Evolutionary conservation across 805 yeast genomes (phyloP), one percentile per base, ranked within the genome.

Genomic region (Yamadazyma sp.): DNA sequence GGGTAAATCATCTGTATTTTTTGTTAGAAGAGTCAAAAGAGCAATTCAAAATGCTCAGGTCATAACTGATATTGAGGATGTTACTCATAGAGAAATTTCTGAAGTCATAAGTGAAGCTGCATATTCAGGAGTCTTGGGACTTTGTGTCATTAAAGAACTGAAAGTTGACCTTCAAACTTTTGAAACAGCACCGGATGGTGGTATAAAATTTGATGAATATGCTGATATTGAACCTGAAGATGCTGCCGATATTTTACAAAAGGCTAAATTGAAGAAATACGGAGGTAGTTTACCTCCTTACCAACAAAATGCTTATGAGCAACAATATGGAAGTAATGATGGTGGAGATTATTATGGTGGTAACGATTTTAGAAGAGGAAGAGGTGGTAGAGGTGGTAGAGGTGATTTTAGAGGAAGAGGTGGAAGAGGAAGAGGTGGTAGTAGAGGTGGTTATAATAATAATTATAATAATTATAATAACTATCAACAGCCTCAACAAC

Each of bases 121-220:
- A 0, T 80, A 84, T 53, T 77, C 80, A 29, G 96, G 95, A 9
- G 83, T 76, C 3, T 53, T 76, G 48, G 89, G 85, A 19, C 83
- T 84, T 1, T 75, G 86, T 26, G 64, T 84, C 6, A 70, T 87
- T 13, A 77, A 78, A 40, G 71, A 70, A 23, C 55, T 66, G 27
- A 65, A 65, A 29, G 72, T 87, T 15, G 87, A 85, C 49, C 62
- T 86, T 10, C 89, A 82, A 55, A 73, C 83, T 2, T 89, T 83
- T 54, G 84, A 84, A 49, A 71, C 69, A 26, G 73, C 82, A 1
- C 58, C 75, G 0, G 82, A 78, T 48, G 89, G 88, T 6, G 85
- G 85, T 11, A 76, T 86, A 7, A 78, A 78, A 45, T 89, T 83
- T 55, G 95, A 87, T 50, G 96, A 88, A 52, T 88, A 87, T 51